Evolutionary conservation across 1,139 yeast species (phyloP).

Genomic region (Schwanniomyces etchellsii): DNA sequence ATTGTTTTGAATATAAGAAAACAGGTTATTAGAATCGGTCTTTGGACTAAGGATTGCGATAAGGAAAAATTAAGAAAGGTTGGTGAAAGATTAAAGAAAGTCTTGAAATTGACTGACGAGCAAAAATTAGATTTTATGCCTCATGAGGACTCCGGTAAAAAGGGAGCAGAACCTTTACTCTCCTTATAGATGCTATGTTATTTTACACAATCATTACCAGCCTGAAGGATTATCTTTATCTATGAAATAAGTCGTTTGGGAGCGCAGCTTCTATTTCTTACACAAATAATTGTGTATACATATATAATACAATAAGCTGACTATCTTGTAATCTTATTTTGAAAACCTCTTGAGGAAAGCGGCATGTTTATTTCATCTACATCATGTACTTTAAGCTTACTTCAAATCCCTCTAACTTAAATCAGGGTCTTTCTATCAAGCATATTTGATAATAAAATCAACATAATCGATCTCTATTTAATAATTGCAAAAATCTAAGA

Average conservation of each 20-base stretch:
- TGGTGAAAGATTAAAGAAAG: constrained; percentile 82
- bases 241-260: not conserved
- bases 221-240: not conserved
- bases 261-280: not conserved
- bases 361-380: too few species aligned
- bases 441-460: too few species aligned
- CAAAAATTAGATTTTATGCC: constrained; percentile 73
- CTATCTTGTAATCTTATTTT: too few species aligned
- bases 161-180: constrained; percentile 38
- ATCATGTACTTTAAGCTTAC: too few species aligned
- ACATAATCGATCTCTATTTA: too few species aligned
- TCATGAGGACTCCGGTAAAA: constrained; percentile 50
- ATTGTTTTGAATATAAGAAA: constrained; percentile 86
- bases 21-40: constrained; percentile 76
- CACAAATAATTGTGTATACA: not conserved
- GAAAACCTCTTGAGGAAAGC: too few species aligned
- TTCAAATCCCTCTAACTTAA: too few species aligned
- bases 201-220: not conserved
- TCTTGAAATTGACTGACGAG: constrained; percentile 60
- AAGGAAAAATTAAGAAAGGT: constrained; percentile 58
- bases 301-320: too few species aligned
- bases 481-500: too few species aligned
- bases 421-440: too few species aligned
- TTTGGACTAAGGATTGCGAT: constrained; percentile 88
- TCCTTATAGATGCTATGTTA: constrained; percentile 21